phyloP scores from a whole-genome alignment of 169 alveolate genomes.

The Plasmodium ovale region DNA sequence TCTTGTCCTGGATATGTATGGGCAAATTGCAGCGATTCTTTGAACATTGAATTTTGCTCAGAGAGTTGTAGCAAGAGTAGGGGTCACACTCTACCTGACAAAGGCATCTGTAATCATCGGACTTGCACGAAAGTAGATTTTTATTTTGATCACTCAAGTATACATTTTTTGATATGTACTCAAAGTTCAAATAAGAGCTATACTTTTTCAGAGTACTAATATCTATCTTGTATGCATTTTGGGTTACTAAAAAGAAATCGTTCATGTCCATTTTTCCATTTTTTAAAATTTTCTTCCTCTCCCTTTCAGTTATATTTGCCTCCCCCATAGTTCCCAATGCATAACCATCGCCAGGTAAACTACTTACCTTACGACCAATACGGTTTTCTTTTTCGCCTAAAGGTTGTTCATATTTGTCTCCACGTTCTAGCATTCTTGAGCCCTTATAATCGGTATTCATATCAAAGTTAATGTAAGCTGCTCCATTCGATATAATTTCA shows the following conservation, averaged over 20 bases:
- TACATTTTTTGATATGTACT: constrained; percentile 25
- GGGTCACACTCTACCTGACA: constrained; percentile 75
- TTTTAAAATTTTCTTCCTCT: constrained; percentile 10
- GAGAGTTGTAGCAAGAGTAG: constrained; percentile 76
- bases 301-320: constrained; percentile 16
- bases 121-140: constrained; percentile 25
- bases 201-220: constrained; percentile 24
- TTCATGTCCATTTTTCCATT: constrained; percentile 21
- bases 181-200: constrained; percentile 25
- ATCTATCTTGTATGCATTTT: constrained; percentile 46
- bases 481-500: constrained; percentile 1
- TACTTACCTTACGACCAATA: too few species aligned
- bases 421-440: too few species aligned
- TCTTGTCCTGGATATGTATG: constrained; percentile 52
- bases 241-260: constrained; percentile 1
- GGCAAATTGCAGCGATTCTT: constrained; percentile 77
- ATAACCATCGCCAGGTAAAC: too few species aligned
- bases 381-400: too few species aligned
- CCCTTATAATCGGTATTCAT: too few species aligned
- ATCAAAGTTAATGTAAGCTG: too few species aligned
- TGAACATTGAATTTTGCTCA: constrained; percentile 78
- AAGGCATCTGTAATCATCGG: constrained; percentile 65
- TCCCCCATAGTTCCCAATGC: too few species aligned
- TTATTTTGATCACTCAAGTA: constrained; percentile 29
- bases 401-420: too few species aligned